These are phyloP conservation scores for Talaromyces sp. DNA, from an alignment of 2,329 filamentous ascomycete genomes.

Conservation along the genomic window DNA sequence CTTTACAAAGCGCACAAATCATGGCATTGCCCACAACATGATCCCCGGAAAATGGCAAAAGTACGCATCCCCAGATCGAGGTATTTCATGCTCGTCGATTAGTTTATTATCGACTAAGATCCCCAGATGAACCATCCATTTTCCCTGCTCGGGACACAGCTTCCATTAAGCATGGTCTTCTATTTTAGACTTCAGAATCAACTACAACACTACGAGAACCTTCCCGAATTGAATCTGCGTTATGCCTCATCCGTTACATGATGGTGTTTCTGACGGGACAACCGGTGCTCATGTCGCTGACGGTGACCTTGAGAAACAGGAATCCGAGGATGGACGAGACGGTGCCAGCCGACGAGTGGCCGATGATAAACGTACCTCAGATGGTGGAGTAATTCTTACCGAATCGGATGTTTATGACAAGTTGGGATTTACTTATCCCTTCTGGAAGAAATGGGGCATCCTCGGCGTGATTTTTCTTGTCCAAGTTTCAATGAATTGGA, in stretches of 20 bases:
- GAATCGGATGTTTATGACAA: conserved; percentile 62
- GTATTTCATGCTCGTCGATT: neutral
- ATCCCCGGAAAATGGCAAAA: conserved; percentile 18
- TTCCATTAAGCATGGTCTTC: conserved; percentile 15
- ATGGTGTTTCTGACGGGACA: conserved; percentile 15
- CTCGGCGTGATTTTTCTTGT: conserved; percentile 66
- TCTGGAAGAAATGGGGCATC: conserved; percentile 67
- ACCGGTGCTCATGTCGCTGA: conserved; percentile 14
- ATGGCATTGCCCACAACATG: conserved; percentile 14
- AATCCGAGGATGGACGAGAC: conserved; percentile 12
- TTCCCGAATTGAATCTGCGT: neutral
- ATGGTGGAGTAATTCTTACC: conserved; percentile 40
- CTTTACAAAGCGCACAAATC: conserved; percentile 13
- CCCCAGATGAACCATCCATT: conserved; percentile 3
- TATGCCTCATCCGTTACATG: conserved; percentile 17
- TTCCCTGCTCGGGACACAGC: neutral
- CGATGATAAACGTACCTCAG: conserved; percentile 19
- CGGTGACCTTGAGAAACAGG: conserved; percentile 17
- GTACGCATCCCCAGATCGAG: conserved; percentile 14
- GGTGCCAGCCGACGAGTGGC: neutral
- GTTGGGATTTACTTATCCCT: conserved; percentile 59
- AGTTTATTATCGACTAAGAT: conserved; percentile 12
- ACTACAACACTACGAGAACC: neutral
- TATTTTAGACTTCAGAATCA: conserved; percentile 2
- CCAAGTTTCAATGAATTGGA: conserved; percentile 74